These are phyloP conservation scores for Globisporangium middletonii DNA, from an alignment of 352 stramenopile genomes.

Conservation along the genomic window DNA sequence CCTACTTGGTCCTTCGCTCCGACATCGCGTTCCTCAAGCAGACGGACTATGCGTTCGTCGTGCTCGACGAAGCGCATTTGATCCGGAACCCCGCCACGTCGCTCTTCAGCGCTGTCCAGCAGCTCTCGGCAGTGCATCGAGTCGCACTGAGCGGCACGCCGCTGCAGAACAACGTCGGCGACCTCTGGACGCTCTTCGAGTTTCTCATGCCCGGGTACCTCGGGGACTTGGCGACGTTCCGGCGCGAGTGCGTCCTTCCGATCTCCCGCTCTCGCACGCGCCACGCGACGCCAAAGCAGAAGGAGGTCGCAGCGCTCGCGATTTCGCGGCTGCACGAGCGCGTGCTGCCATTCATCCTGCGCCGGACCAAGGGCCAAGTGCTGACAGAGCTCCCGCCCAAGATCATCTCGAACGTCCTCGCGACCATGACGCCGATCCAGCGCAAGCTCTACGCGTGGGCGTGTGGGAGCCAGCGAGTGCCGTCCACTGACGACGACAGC, in stretches of 20 bases:
- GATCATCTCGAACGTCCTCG: conserved; percentile 92
- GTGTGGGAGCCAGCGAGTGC: background rate
- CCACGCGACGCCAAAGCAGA: conserved; percentile 68
- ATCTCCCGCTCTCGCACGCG: conserved; percentile 51
- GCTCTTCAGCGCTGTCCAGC: conserved; percentile 78
- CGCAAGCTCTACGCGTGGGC: conserved; percentile 68
- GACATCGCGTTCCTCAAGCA: conserved; percentile 66
- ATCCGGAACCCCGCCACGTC: conserved; percentile 93
- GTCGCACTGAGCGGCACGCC: conserved; percentile 96
- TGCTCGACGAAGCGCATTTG: conserved; percentile 98
- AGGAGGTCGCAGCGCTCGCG: conserved; percentile 71
- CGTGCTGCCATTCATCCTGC: conserved; percentile 96
- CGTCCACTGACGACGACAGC: background rate
- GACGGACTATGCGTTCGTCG: conserved; percentile 74
- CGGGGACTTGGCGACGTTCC: conserved; percentile 74
- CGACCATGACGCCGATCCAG: conserved; percentile 88
- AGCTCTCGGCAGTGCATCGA: conserved; percentile 80
- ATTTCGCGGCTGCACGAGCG: conserved; percentile 93
- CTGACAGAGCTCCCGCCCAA: conserved; percentile 96
- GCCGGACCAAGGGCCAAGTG: conserved; percentile 95
- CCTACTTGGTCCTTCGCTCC: conserved; percentile 85
- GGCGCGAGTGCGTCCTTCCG: conserved; percentile 51
- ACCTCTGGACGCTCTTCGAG: conserved; percentile 97
- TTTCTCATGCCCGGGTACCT: conserved; percentile 98
- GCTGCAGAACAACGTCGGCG: conserved; percentile 96